These are phyloP conservation scores for Corynespora cassiicola DNA, from an alignment of 2,329 filamentous ascomycete genomes.

Conservation along the genomic window DNA sequence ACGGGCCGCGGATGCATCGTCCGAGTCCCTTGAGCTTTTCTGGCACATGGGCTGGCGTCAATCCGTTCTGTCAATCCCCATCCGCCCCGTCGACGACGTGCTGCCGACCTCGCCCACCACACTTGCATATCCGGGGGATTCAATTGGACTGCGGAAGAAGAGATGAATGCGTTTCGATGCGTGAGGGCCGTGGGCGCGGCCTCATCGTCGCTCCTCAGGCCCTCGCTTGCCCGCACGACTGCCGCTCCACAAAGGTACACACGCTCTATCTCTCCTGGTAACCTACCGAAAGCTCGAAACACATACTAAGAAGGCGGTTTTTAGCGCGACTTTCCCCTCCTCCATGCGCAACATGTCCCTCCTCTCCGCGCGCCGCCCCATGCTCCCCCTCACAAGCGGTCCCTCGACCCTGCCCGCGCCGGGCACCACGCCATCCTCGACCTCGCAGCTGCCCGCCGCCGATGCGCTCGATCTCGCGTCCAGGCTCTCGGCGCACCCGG, in stretches of 20 bases:
- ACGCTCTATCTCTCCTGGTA: too few species aligned
- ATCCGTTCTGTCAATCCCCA: too few species aligned
- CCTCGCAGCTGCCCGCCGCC: constrained; percentile 15
- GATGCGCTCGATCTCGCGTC: constrained; percentile 41
- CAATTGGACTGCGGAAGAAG: constrained; percentile 1
- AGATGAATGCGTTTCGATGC: constrained; percentile 44
- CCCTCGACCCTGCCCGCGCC: constrained; percentile 23
- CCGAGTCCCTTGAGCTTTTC: neutral
- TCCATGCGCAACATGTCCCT: constrained; percentile 33
- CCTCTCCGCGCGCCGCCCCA: constrained; percentile 33
- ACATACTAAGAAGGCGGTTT: neutral
- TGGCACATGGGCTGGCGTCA: neutral
- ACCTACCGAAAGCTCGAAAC: neutral
- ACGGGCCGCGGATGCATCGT: too few species aligned
- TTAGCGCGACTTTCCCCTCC: constrained; percentile 3
- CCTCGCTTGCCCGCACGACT: constrained; percentile 21
- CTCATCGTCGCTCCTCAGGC: constrained; percentile 26
- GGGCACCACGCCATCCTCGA: constrained; percentile 20
- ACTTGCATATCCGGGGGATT: neutral
- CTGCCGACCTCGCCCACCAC: constrained; percentile 6
- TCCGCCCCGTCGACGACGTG: too few species aligned
- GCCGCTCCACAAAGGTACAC: constrained; percentile 27
- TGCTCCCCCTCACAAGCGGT: constrained; percentile 23
- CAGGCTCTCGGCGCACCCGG: constrained; percentile 45
- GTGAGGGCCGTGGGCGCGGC: constrained; percentile 31